Evolutionary conservation across 2,329 filamentous ascomycete genomes (phyloP), one percentile per base, ranked within the genome.

Genomic region (Coniochaeta hoffmannii): DNA sequence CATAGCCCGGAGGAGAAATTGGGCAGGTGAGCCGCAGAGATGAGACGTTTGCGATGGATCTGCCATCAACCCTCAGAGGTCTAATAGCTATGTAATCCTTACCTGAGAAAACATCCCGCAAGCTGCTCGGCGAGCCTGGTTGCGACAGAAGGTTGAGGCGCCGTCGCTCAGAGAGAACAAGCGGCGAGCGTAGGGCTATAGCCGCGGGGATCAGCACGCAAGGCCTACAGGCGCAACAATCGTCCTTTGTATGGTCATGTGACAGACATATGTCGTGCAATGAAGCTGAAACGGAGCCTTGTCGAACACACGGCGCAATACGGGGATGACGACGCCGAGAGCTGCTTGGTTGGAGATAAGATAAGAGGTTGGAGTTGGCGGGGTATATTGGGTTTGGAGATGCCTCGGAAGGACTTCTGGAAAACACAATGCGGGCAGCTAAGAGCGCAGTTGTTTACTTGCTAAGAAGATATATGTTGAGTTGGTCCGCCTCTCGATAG

Each of bases 21-120:
- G n/a, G n/a, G n/a, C n/a, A n/a, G n/a, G n/a, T n/a, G n/a, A n/a
- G n/a, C n/a, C n/a, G n/a, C n/a, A n/a, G n/a, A n/a, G n/a, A n/a
- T n/a, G n/a, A n/a, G n/a, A n/a, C n/a, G n/a, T n/a, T n/a, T n/a
- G n/a, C n/a, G n/a, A n/a, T n/a, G n/a, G n/a, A n/a, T n/a, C n/a
- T n/a, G n/a, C n/a, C n/a, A n/a, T n/a, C n/a, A n/a, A n/a, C n/a
- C n/a, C n/a, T n/a, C n/a, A n/a, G n/a, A n/a, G n/a, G n/a, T n/a
- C n/a, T n/a, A n/a, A n/a, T 44, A 11, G 38, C 38, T 53, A 15
- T 19, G 44, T 8, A 38, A n/a, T 24, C 36, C 50, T 53, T 56
- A 56, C 55, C 50, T 56, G 55, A 19, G 55, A 56, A 26, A 56
- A 56, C 55, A 56, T 56, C 11, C 4, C 17, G 49, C 28, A 3